A percentile compares a stretch with the other conserved stretches of the same genome.
Conservation (phyloP, 179 eudicot species). For the Spergularia azorica region DNA sequence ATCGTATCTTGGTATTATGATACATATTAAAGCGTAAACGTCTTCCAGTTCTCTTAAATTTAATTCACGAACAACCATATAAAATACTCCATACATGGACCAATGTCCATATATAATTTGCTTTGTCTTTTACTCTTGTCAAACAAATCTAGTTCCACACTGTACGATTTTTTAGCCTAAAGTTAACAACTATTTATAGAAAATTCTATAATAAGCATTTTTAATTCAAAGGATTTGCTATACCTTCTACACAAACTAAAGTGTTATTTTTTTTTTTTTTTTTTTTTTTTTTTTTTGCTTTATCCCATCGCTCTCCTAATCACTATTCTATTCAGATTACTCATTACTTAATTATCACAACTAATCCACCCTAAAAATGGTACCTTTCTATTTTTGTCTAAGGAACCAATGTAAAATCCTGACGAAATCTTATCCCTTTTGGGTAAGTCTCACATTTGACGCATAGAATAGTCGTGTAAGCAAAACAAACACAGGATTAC, state of each 20-base stretch:
- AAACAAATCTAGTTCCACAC: too few species aligned
- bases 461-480: slow-evolving; percentile 14
- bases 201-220: background rate
- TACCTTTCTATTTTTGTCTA: background rate
- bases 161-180: too few species aligned
- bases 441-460: background rate
- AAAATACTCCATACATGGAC: too few species aligned
- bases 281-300: too few species aligned
- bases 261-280: too few species aligned
- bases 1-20: too few species aligned
- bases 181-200: background rate
- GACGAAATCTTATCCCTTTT: background rate
- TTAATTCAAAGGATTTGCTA: slow-evolving; percentile 7
- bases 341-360: background rate
- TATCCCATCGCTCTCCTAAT: background rate
- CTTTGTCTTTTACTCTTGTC: too few species aligned
- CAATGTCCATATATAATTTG: too few species aligned
- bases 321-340: background rate
- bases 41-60: too few species aligned
- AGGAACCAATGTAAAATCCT: background rate
- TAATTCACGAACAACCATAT: too few species aligned
- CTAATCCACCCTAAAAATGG: background rate
- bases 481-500: background rate
- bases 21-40: too few species aligned
- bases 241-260: background rate